phyloP scores from a whole-genome alignment of 768 basidiomycete genomes.

The Leccinum boreale region DNA sequence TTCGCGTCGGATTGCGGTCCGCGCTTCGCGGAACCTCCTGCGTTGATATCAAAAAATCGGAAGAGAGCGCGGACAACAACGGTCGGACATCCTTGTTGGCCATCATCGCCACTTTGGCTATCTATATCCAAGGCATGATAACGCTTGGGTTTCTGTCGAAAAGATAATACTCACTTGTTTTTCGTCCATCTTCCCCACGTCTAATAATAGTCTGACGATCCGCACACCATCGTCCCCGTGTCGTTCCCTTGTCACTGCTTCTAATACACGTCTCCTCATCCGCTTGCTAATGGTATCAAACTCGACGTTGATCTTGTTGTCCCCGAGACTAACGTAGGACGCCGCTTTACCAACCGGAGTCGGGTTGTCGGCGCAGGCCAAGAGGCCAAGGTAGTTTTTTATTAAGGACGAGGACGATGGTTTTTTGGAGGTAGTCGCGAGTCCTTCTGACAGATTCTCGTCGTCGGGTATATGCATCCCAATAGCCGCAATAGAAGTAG shows the following conservation, averaged over 20 bases:
- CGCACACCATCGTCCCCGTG: conserved; percentile 41
- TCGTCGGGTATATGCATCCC: conserved; percentile 52
- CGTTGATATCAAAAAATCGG: conserved; percentile 80
- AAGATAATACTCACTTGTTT: conserved; percentile 25
- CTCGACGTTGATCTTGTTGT: too few relatives aligned
- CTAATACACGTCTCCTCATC: conserved; percentile 66
- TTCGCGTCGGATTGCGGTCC: conserved; percentile 85
- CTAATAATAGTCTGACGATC: conserved; percentile 72
- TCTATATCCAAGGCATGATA: too few relatives aligned
- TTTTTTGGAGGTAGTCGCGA: too few relatives aligned
- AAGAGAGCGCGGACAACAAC: conserved; percentile 71
- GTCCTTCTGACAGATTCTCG: conserved; percentile 41
- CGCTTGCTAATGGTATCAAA: too few relatives aligned
- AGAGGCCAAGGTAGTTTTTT: conserved; percentile 29
- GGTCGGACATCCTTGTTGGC: conserved; percentile 68
- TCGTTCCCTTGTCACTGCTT: too few relatives aligned
- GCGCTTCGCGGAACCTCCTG: conserved; percentile 92
- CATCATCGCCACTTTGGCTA: conserved; percentile 76
- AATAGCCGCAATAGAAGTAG: conserved; percentile 67
- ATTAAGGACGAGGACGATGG: too few relatives aligned
- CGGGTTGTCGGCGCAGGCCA: conserved; percentile 50
- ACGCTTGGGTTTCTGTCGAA: not conserved
- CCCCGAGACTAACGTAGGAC: too few relatives aligned
- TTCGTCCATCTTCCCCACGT: conserved; percentile 76
- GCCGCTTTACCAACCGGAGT: too few relatives aligned